These are phyloP conservation scores for Edaphochlamys debaryana DNA, from an alignment of 139 green algal genomes.

Conservation along the genomic window DNA sequence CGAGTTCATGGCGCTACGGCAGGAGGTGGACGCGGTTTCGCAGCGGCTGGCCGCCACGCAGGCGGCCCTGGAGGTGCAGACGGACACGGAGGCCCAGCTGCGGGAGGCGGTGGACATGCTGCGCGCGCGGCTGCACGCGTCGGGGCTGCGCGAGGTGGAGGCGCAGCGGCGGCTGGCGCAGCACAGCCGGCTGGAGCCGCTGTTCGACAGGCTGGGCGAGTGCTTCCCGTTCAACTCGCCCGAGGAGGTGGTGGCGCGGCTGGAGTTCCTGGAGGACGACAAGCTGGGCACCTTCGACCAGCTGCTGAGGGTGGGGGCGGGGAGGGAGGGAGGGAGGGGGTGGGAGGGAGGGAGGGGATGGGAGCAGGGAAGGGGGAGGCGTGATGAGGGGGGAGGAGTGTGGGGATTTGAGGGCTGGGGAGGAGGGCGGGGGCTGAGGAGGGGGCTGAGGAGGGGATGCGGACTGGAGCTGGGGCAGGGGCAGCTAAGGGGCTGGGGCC, in stretches of 20 bases:
- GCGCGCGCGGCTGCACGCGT: constrained; percentile 39
- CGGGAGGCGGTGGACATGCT: constrained; percentile 59
- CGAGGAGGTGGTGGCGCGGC: constrained; percentile 56
- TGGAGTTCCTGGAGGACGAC: constrained; percentile 66
- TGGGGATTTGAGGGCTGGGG: too few species aligned
- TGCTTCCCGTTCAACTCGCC: constrained; percentile 56
- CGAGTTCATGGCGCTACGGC: constrained; percentile 28
- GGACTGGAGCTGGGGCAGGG: too few species aligned
- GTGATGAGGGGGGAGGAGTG: too few species aligned
- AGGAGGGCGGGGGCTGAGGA: too few species aligned
- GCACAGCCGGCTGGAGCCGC: constrained; percentile 52
- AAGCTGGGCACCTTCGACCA: constrained; percentile 63
- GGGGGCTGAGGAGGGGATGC: too few species aligned
- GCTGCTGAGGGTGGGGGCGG: constrained; percentile 51
- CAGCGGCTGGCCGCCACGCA: constrained; percentile 37
- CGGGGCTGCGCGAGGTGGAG: constrained; percentile 53
- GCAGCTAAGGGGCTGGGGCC: too few species aligned
- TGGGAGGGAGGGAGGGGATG: neutral
- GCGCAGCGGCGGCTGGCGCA: constrained; percentile 60
- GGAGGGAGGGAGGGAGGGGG: neutral
- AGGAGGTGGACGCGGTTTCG: constrained; percentile 33
- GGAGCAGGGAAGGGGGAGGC: too few species aligned
- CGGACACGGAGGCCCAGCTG: constrained; percentile 50
- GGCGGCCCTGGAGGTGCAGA: constrained; percentile 35
- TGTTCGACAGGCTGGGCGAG: constrained; percentile 62